Conservation (phyloP, 2,329 filamentous ascomycete species). For the Hypoxylon sp. region DNA sequence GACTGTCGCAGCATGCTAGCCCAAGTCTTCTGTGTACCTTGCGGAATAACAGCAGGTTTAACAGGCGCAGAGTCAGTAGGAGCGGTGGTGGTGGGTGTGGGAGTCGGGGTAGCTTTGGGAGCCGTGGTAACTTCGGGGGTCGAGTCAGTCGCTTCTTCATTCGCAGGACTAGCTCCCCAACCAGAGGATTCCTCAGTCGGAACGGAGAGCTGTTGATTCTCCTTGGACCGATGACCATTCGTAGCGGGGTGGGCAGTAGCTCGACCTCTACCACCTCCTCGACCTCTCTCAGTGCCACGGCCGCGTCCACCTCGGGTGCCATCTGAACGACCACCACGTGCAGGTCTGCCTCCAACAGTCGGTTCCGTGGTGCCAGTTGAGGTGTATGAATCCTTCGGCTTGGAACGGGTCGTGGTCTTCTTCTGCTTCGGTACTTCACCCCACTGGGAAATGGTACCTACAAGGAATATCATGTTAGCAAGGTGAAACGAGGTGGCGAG, state of each 20-base stretch:
- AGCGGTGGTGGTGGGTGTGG: slow-evolving; percentile 49
- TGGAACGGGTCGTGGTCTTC: slow-evolving; percentile 80
- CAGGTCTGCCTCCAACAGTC: slow-evolving; percentile 62
- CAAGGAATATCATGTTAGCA: slow-evolving; percentile 51
- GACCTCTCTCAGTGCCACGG: slow-evolving; percentile 70
- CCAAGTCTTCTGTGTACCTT: slow-evolving; percentile 73
- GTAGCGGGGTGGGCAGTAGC: slow-evolving; percentile 71
- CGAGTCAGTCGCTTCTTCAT: slow-evolving; percentile 58
- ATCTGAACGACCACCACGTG: slow-evolving; percentile 72
- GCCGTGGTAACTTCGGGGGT: slow-evolving; percentile 54
- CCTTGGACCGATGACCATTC: slow-evolving; percentile 74
- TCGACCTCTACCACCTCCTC: slow-evolving; percentile 75
- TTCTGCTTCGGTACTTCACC: slow-evolving; percentile 85
- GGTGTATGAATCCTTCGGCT: slow-evolving; percentile 74
- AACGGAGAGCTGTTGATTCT: slow-evolving; percentile 70
- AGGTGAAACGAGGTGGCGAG: slow-evolving; percentile 19
- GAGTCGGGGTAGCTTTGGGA: slow-evolving; percentile 56
- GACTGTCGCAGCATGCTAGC: slow-evolving; percentile 80
- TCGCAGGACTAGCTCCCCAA: slow-evolving; percentile 67
- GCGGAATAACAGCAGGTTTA: slow-evolving; percentile 55
- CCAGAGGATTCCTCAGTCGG: slow-evolving; percentile 78
- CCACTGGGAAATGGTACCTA: slow-evolving; percentile 86
- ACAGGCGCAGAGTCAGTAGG: slow-evolving; percentile 52
- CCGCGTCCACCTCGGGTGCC: slow-evolving; percentile 55
- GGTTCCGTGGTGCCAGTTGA: slow-evolving; percentile 67